These are phyloP conservation scores for Solanum medicagineum DNA, from an alignment of 257 asterid genomes.

Conservation along the genomic window DNA sequence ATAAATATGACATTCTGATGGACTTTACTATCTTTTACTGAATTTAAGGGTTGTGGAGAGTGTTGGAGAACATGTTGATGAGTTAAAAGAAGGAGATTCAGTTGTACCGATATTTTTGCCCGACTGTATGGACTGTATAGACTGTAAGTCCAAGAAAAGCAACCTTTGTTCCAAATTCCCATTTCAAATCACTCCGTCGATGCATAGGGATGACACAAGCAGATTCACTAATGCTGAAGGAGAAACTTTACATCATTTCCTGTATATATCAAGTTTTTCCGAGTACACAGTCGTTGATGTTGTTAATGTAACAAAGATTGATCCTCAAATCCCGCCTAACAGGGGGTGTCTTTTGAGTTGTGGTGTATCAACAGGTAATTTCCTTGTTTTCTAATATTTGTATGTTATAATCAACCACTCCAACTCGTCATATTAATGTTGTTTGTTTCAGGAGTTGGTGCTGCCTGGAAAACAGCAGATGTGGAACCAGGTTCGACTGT, in stretches of 20 bases:
- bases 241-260: constrained; percentile 41
- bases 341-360: constrained; percentile 82
- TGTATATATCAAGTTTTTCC: constrained; percentile 56
- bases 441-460: constrained; percentile 60
- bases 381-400: neutral
- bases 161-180: no score
- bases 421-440: neutral
- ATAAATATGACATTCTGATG: neutral
- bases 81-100: constrained; percentile 43
- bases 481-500: constrained; percentile 86
- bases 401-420: neutral
- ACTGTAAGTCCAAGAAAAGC: no score
- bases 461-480: constrained; percentile 70
- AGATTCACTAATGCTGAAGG: no score
- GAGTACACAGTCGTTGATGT: constrained; percentile 72
- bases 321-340: constrained; percentile 53
- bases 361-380: constrained; percentile 81
- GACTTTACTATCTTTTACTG: neutral
- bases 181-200: no score
- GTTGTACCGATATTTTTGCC: constrained; percentile 7
- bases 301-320: constrained; percentile 44
- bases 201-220: no score
- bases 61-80: constrained; percentile 56
- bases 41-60: constrained; percentile 64
- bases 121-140: no score